phyloP scores from a whole-genome alignment of 306 rosid genomes.

The Acacia crassicarpa region DNA sequence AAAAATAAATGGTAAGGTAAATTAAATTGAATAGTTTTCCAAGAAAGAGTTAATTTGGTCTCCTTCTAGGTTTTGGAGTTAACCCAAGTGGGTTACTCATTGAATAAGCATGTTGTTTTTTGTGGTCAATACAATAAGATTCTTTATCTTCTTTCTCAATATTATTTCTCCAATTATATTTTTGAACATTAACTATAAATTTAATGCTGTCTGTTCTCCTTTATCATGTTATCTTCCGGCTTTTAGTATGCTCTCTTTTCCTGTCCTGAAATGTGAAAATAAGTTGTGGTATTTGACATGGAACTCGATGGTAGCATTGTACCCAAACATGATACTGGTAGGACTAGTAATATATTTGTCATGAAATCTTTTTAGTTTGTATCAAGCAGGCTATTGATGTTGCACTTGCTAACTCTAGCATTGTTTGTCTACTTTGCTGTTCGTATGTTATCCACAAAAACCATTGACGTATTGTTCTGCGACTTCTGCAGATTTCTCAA shows the following conservation, averaged over 20 bases:
- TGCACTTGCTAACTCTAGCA: background rate
- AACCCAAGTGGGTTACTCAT: too few relatives aligned
- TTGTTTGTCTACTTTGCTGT: conserved; percentile 8
- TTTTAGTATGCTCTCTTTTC: conserved; percentile 10
- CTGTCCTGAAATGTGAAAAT: conserved; percentile 12
- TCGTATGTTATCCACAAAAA: background rate
- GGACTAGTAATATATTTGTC: background rate
- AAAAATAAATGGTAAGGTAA: too few relatives aligned
- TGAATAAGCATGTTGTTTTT: too few relatives aligned
- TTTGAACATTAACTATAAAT: background rate
- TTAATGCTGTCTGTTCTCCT: conserved; percentile 15
- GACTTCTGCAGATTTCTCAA: conserved; percentile 58
- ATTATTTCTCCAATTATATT: too few relatives aligned
- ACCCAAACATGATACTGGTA: background rate
- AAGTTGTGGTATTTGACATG: background rate
- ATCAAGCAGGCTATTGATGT: background rate
- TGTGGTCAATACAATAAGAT: too few relatives aligned
- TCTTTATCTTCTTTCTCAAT: too few relatives aligned
- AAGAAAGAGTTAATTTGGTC: too few relatives aligned
- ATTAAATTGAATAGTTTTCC: too few relatives aligned
- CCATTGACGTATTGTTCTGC: conserved; percentile 16
- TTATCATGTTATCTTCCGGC: background rate
- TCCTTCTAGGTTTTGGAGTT: too few relatives aligned
- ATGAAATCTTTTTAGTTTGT: background rate
- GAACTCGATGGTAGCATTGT: background rate